Conservation (phyloP, 768 basidiomycete genomes). For the Russula brevipes region DNA sequence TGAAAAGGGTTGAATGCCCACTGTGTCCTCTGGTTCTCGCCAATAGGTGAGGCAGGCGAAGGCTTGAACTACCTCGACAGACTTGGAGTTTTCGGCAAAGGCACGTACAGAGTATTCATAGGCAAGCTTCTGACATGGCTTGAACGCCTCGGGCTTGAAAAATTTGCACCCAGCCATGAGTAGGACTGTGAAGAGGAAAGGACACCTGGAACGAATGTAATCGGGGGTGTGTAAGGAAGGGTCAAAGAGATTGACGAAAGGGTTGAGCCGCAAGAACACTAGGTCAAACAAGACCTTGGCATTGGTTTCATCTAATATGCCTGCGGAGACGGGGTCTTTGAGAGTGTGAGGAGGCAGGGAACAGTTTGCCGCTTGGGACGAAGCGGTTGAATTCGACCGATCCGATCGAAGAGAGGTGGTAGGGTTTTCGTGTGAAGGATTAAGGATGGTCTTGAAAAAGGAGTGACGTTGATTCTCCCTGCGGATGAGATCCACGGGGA, state of each 20-base stretch:
- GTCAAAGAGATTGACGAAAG: conserved; percentile 86
- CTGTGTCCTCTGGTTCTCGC: conserved; percentile 83
- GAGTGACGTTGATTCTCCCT: conserved; percentile 66
- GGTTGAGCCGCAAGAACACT: conserved; percentile 79
- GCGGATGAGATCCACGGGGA: conserved; percentile 70
- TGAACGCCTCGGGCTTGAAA: conserved; percentile 64
- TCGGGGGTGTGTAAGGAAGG: conserved; percentile 73
- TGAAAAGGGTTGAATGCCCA: conserved; percentile 33
- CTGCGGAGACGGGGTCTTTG: conserved; percentile 67
- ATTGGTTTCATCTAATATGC: conserved; percentile 63
- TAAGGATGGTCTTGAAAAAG: conserved; percentile 81
- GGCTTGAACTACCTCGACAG: conserved; percentile 84
- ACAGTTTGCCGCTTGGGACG: conserved; percentile 11
- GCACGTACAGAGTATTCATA: conserved; percentile 71
- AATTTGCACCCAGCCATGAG: conserved; percentile 85
- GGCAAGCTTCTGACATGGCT: conserved; percentile 63
- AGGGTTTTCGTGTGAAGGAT: conserved; percentile 52
- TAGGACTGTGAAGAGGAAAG: conserved; percentile 80
- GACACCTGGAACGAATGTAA: conserved; percentile 75
- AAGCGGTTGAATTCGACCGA: conserved; percentile 32
- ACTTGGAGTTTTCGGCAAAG: conserved; percentile 72
- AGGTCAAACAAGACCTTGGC: conserved; percentile 71
- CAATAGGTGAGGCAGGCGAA: conserved; percentile 87
- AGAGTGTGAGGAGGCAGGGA: conserved; percentile 32
- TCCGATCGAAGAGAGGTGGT: conserved; percentile 34